These are phyloP conservation scores for Trichoderma aggressivum DNA, from an alignment of 2,329 filamentous ascomycete genomes.

Conservation along the genomic window DNA sequence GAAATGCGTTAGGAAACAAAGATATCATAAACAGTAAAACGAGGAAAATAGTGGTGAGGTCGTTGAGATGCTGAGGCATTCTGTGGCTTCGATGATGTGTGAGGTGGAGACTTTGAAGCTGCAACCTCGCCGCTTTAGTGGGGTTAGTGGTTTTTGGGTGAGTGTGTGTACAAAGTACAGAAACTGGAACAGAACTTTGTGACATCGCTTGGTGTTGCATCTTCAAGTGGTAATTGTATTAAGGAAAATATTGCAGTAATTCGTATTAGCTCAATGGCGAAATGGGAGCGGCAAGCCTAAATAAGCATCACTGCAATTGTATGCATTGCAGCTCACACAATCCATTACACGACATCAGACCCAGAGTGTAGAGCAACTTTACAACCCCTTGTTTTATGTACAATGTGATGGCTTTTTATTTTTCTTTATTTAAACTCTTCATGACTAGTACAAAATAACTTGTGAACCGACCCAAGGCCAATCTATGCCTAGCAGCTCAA, in stretches of 20 bases:
- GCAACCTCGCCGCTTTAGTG: constrained; percentile 9
- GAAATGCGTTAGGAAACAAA: constrained; percentile 53
- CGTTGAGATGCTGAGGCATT: constrained; percentile 41
- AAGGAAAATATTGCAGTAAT: background rate
- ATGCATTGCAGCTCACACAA: background rate
- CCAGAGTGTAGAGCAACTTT: background rate
- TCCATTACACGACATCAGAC: background rate
- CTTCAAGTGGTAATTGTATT: background rate
- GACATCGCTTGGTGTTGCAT: background rate
- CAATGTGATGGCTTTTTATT: constrained; percentile 1
- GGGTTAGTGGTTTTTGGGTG: constrained; percentile 6
- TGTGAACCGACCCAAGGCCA: background rate
- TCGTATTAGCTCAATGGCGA: fast-evolving
- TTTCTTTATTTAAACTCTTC: background rate
- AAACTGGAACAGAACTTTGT: background rate
- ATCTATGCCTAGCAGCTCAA: constrained; percentile 1
- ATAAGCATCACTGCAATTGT: background rate
- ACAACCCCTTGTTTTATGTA: constrained; percentile 11
- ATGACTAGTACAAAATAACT: constrained; percentile 14
- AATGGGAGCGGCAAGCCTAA: background rate
- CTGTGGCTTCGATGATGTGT: constrained; percentile 22
- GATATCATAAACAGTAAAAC: constrained; percentile 44
- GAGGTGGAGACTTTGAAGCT: constrained; percentile 26
- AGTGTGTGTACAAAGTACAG: background rate
- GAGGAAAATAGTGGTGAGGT: constrained; percentile 44